Conservation (phyloP, 176 grass and related monocot species). For the Dendrocalamus sinicus region DNA sequence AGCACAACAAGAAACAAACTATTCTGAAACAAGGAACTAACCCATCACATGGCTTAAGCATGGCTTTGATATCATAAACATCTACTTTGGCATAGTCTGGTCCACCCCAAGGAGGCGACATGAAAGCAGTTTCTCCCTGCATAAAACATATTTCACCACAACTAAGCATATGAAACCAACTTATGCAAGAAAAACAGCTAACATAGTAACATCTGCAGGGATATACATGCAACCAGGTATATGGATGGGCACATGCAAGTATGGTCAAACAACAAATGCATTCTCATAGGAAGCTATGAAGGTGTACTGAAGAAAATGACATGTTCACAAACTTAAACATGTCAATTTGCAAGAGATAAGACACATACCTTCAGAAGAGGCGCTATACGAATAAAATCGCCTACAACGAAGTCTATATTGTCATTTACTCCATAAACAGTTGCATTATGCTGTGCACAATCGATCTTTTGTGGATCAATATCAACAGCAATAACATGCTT, state of each 20-base stretch:
- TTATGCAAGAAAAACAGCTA: constrained; percentile 11
- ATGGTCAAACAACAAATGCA: constrained; percentile 23
- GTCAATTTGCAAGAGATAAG: constrained; percentile 32
- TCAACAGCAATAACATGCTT: constrained; percentile 91
- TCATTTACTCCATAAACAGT: constrained; percentile 79
- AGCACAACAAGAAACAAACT: constrained; percentile 9
- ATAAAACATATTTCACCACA: constrained; percentile 21
- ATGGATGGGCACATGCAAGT: constrained; percentile 11
- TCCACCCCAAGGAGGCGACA: constrained; percentile 98
- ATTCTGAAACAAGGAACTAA: constrained; percentile 50
- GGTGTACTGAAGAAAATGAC: background rate
- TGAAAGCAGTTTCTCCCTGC: constrained; percentile 80
- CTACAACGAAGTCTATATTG: constrained; percentile 82
- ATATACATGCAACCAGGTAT: background rate
- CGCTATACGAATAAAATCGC: constrained; percentile 70
- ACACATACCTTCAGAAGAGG: constrained; percentile 65
- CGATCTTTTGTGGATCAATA: constrained; percentile 91
- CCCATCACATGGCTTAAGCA: constrained; percentile 96
- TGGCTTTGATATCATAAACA: constrained; percentile 78
- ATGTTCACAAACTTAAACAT: constrained; percentile 22
- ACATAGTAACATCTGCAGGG: constrained; percentile 5
- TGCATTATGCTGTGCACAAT: constrained; percentile 83
- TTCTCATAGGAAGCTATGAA: background rate
- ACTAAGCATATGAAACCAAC: constrained; percentile 33
- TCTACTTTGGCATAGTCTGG: constrained; percentile 84